phyloP scores from a whole-genome alignment of 805 yeast genomes.

The Komagataella phaffii region DNA sequence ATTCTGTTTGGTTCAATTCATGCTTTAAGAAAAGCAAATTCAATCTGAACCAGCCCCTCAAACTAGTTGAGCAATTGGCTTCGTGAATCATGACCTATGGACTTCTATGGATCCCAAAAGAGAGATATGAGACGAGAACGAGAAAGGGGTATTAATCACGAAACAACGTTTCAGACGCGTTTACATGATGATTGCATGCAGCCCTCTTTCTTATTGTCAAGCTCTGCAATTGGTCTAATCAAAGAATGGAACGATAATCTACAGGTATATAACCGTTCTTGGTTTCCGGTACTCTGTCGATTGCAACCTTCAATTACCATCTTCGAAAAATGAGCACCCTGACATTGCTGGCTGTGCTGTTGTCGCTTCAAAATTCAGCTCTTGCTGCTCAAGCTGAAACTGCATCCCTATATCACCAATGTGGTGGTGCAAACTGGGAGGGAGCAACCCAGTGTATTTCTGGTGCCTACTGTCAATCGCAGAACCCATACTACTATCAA shows the following conservation, averaged over 20 bases:
- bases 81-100: no score
- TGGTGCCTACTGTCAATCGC: slow-evolving; percentile 11
- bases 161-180: no score
- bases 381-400: background rate
- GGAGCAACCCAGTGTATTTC: slow-evolving; percentile 10
- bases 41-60: no score
- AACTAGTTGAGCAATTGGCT: no score
- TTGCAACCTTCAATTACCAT: background rate
- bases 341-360: background rate
- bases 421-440: slow-evolving; percentile 10
- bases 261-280: background rate
- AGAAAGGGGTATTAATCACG: no score
- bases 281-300: background rate
- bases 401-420: slow-evolving; percentile 9
- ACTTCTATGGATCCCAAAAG: no score
- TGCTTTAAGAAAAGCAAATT: no score
- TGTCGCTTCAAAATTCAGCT: background rate
- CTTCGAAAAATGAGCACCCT: background rate
- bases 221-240: no score
- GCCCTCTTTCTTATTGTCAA: no score
- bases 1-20: background rate
- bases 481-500: slow-evolving; percentile 13
- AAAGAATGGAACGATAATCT: background rate
- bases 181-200: no score
- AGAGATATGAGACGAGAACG: no score